Percentiles rank a stretch among this genome's conserved stretches.
These are phyloP conservation scores for Panicum virgatum DNA, from an alignment of 202 grass and related monocot species.

Conservation along the genomic window DNA sequence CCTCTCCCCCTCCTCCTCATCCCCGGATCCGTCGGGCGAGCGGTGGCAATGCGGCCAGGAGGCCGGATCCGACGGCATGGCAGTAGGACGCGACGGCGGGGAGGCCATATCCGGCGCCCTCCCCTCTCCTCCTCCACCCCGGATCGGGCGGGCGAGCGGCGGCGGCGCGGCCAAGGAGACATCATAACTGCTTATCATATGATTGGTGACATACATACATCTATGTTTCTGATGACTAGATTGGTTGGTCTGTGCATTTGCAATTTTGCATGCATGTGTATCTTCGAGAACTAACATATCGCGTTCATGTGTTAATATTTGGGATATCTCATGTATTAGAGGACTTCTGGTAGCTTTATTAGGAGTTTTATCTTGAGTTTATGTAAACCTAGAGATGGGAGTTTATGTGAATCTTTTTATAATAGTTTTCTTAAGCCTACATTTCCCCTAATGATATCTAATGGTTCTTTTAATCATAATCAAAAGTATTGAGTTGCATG, in stretches of 20 bases:
- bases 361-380: background rate
- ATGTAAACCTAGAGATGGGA: background rate
- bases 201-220: background rate
- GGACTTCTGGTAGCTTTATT: background rate
- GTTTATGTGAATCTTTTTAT: background rate
- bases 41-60: too few relatives aligned
- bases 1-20: too few relatives aligned
- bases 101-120: too few relatives aligned
- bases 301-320: background rate
- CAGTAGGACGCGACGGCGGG: too few relatives aligned
- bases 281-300: background rate
- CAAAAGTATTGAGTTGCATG: too few relatives aligned
- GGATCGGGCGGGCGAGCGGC: too few relatives aligned
- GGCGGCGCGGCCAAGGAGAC: too few relatives aligned
- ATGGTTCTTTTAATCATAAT: background rate
- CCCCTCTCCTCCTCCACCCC: too few relatives aligned
- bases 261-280: slow-evolving; percentile 21
- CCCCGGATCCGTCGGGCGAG: too few relatives aligned
- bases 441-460: background rate
- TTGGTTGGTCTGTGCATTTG: slow-evolving; percentile 17
- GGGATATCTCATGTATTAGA: background rate
- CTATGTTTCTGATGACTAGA: slow-evolving; percentile 3
- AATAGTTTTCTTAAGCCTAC: background rate
- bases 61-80: too few relatives aligned
- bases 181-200: slow-evolving; percentile 4